Evolutionary conservation across 2,329 filamentous ascomycete genomes (phyloP), one percentile per base, ranked within the genome.

Genomic region (Scortechinia acanthostroma): DNA sequence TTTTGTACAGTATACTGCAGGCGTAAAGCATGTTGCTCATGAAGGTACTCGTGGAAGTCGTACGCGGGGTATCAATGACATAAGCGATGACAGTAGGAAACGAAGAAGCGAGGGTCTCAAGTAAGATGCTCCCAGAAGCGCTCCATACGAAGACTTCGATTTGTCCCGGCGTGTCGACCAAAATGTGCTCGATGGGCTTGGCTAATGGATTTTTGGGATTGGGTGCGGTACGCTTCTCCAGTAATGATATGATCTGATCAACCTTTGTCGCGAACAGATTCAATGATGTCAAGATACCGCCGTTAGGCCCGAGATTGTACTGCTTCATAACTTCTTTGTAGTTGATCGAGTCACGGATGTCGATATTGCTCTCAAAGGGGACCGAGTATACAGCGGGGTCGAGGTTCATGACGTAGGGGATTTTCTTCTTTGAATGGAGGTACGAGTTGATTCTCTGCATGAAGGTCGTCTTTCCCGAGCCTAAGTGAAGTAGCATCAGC

Each of bases 1-100:
- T 97, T 72, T 97, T 97, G 77, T 98, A 98, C 15, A 98, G 77
- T 51, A 98, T 98, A 48, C 88, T 95, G 73, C 93, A 97, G 19
- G 93, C 93, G 64, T 98, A 98, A 37, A 98, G 82, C 93, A 98
- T 98, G 68, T 98, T 98, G 62, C 88, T 94, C 93, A 98, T 98
- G 66, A 98, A 98, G 0, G 93, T 98, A 50, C 86, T 91, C 0
- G 93, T 97, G 30, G 89, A 95, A 25, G 86, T 82, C 14, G 91
- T 95, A 45, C 93, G 83, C 3, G 94, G 93, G 2, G 93, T 98
- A 65, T 98, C 93, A 63, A 98, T 95, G 48, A 98, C 79, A 66
- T 97, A 98, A 46, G 93, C 93, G 55, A 98, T 89, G 33, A 98
- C 89, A 0, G 94, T 98, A 1, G 94, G 93, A 60, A 98, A 97